Evolutionary conservation across 2,329 filamentous ascomycete species (phyloP).

Genomic region (Diaporthe aspalathi): DNA sequence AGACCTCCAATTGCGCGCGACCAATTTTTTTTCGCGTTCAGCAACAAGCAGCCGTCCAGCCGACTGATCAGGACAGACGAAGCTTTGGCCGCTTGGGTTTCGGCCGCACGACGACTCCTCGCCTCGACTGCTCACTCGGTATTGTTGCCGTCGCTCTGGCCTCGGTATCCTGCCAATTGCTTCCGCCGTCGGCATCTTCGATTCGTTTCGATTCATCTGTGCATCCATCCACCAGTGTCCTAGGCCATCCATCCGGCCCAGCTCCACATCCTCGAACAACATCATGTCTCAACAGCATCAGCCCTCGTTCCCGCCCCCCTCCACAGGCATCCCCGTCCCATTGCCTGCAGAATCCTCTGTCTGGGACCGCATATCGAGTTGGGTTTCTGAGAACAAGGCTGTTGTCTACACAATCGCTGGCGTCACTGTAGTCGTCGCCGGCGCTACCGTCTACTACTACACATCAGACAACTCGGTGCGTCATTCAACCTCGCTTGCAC

Average conservation of each 20-base stretch:
- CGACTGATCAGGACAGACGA: constrained; percentile 13
- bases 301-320: constrained; percentile 55
- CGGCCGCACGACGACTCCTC: constrained; percentile 12
- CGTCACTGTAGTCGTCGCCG: constrained; percentile 87
- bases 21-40: constrained; percentile 38
- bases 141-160: constrained; percentile 11
- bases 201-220: constrained; percentile 11
- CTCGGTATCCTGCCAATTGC: constrained; percentile 22
- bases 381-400: constrained; percentile 96
- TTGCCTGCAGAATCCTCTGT: constrained; percentile 73
- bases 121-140: constrained; percentile 15
- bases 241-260: constrained; percentile 17
- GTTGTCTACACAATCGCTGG: constrained; percentile 96
- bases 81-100: constrained; percentile 18
- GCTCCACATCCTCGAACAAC: constrained; percentile 12
- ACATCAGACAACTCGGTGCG: constrained; percentile 71
- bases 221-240: constrained; percentile 12
- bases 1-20: constrained; percentile 34
- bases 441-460: constrained; percentile 94
- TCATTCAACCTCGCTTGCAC: constrained; percentile 39
- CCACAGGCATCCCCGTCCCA: constrained; percentile 59
- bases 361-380: constrained; percentile 90
- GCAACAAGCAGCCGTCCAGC: constrained; percentile 23
- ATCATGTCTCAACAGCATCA: constrained; percentile 55
- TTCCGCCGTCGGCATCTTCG: constrained; percentile 8